phyloP scores from a whole-genome alignment of 2,329 filamentous ascomycete species.

The Plectosphaerella cucumerina region DNA sequence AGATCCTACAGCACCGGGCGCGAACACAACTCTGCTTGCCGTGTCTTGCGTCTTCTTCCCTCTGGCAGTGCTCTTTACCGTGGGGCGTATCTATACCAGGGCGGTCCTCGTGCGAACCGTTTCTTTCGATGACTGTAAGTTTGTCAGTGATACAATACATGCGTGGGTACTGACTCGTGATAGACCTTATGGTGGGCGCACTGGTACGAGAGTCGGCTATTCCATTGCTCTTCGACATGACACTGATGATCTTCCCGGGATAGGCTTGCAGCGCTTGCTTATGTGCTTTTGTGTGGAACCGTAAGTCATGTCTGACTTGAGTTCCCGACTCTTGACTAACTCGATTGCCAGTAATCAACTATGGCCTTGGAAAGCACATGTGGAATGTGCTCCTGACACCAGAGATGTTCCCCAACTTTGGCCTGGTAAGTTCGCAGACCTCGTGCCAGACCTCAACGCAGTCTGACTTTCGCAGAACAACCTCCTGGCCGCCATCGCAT shows the following conservation, averaged over 20 bases:
- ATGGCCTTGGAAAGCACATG: conserved; percentile 14
- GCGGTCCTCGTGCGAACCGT: conserved; percentile 8
- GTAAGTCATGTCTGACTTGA: neutral
- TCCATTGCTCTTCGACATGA: neutral
- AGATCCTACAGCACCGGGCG: conserved; percentile 3
- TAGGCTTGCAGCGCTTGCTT: neutral
- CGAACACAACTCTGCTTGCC: conserved; percentile 6
- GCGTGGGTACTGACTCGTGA: neutral
- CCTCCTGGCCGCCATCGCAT: conserved; percentile 14
- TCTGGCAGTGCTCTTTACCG: conserved; percentile 8
- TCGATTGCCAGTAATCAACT: conserved; percentile 12
- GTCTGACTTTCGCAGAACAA: conserved; percentile 5
- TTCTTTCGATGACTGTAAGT: conserved; percentile 14
- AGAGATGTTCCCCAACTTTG: conserved; percentile 6
- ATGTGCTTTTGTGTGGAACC: neutral
- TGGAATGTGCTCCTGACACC: conserved; percentile 14
- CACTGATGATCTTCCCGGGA: neutral
- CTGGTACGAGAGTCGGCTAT: neutral
- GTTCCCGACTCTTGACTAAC: neutral
- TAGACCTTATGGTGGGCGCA: conserved; percentile 1
- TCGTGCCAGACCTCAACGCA: neutral
- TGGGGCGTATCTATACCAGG: conserved; percentile 13
- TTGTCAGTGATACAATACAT: too few relatives aligned
- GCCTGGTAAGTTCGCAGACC: neutral
- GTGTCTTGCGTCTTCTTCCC: conserved; percentile 11